phyloP scores from a whole-genome alignment of 345 rosid genomes.

The Trapa incisa region DNA sequence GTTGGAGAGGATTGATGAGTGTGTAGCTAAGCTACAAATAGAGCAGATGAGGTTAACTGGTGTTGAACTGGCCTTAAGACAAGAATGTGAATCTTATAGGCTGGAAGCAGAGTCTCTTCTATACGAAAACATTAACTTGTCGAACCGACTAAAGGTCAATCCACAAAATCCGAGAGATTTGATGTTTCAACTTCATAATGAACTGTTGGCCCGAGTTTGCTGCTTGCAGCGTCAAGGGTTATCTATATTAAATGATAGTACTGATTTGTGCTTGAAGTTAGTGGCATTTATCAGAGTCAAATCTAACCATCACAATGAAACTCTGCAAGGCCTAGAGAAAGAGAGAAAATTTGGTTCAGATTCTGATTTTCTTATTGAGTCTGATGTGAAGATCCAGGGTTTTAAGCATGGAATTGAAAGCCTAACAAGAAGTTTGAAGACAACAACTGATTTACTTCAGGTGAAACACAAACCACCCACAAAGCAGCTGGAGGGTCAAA shows the following conservation, averaged over 20 bases:
- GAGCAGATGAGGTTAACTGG: conserved; percentile 87
- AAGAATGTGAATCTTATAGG: conserved; percentile 49
- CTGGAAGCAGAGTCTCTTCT: conserved; percentile 70
- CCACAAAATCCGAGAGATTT: conserved; percentile 36
- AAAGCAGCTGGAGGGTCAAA: conserved; percentile 27
- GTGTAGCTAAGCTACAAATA: conserved; percentile 41
- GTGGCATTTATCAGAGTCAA: conserved; percentile 54
- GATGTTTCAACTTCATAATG: conserved; percentile 61
- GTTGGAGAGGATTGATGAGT: conserved; percentile 33
- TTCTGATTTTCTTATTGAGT: conserved; percentile 60
- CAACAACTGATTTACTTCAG: conserved; percentile 43
- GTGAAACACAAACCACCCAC: conserved; percentile 44
- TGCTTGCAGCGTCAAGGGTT: conserved; percentile 77
- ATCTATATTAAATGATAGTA: conserved; percentile 49
- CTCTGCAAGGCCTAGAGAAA: conserved; percentile 21
- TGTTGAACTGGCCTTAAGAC: conserved; percentile 65
- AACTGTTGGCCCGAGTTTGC: conserved; percentile 45
- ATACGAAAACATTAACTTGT: conserved; percentile 65
- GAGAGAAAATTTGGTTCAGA: conserved; percentile 30
- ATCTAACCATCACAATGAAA: conserved; percentile 32
- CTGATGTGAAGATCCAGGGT: conserved; percentile 60
- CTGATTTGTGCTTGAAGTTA: conserved; percentile 43
- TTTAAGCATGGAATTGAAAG: conserved; percentile 57
- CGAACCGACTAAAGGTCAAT: conserved; percentile 60
- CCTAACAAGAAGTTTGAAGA: conserved; percentile 66